These are phyloP conservation scores for Gossypium trilobum DNA, from an alignment of 441 rosid species.

Conservation along the genomic window DNA sequence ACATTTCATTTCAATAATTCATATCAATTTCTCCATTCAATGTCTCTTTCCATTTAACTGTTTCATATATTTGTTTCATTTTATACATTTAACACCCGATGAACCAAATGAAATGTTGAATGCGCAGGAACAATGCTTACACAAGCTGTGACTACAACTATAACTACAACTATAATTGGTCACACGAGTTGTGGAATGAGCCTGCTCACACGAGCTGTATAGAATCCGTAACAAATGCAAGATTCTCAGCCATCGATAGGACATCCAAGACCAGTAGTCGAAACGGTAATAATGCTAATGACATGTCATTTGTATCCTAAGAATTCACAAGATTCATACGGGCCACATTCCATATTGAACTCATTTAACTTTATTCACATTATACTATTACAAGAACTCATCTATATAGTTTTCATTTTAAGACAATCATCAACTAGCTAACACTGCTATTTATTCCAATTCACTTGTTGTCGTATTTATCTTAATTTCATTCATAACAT, in stretches of 20 bases:
- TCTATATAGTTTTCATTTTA: not conserved
- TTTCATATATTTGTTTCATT: not conserved
- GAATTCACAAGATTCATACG: not conserved
- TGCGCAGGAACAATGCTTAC: not conserved
- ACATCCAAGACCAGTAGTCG: not conserved
- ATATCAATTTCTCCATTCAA: not conserved
- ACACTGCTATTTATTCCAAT: not conserved
- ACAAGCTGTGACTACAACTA: not conserved
- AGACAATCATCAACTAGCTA: not conserved
- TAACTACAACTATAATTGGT: too few relatives aligned
- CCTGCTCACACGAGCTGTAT: not conserved
- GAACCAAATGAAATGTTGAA: not conserved
- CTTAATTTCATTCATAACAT: not conserved
- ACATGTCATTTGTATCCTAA: not conserved
- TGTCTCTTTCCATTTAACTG: not conserved
- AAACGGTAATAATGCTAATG: not conserved
- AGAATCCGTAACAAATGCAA: not conserved
- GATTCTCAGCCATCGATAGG: not conserved
- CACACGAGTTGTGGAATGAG: not conserved
- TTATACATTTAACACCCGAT: not conserved
- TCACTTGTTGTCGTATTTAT: not conserved
- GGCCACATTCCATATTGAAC: not conserved
- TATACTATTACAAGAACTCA: not conserved
- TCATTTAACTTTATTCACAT: not conserved
- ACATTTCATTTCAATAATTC: not conserved